These are phyloP conservation scores for Apocynum venetum DNA, from an alignment of 257 asterid genomes.

Conservation along the genomic window DNA sequence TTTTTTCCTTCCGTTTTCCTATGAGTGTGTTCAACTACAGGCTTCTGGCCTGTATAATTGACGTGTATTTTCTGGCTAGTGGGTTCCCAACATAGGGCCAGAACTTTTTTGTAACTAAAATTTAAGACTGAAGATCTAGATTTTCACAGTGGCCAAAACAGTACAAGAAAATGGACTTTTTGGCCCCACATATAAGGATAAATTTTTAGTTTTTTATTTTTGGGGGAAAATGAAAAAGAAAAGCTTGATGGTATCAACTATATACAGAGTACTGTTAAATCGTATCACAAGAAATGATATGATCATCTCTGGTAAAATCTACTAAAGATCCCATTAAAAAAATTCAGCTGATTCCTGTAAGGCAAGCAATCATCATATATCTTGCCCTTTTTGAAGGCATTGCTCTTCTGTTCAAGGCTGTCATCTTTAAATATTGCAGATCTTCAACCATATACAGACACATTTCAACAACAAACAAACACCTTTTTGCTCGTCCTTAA, in stretches of 20 bases:
- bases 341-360: background rate
- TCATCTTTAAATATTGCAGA: no score
- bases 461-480: no score
- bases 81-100: constrained; percentile 17
- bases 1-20: background rate
- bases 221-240: no score
- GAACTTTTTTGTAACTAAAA: constrained; percentile 4
- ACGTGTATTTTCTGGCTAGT: constrained; percentile 2
- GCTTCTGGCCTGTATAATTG: constrained; percentile 5
- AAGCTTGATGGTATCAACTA: background rate
- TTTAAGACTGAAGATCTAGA: constrained; percentile 13
- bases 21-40: background rate
- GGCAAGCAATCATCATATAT: background rate
- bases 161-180: constrained; percentile 13
- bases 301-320: background rate
- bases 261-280: background rate
- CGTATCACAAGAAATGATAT: background rate
- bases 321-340: background rate
- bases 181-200: constrained; percentile 5
- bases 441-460: no score
- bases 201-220: background rate
- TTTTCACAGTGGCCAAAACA: constrained; percentile 17
- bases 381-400: no score
- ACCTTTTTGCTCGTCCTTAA: no score
- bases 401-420: no score